Evolutionary conservation across 768 basidiomycete genomes (phyloP), one percentile per base, ranked within the genome.

Genomic region (Terana coerulea): DNA sequence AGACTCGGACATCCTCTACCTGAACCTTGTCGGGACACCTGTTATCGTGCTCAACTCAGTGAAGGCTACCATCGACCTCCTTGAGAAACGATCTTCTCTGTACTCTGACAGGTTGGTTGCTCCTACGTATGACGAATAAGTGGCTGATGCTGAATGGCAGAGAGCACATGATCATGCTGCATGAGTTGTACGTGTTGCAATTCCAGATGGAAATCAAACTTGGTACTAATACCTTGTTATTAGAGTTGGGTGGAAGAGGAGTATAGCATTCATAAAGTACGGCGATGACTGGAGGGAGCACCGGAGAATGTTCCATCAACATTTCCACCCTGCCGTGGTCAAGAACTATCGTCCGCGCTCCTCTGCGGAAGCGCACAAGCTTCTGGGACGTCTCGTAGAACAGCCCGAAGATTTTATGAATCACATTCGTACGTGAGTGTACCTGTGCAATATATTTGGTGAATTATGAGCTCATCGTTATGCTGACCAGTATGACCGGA

Each of bases 11-110:
- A 49, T 49, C 26, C 25, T 49, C 19, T 21, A 29, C 24, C 34
- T 49, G 35, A 25, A 30, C n/a, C 10, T 49, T 24, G 9, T 49
- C 2, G 33, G 35, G 17, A 59, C 61, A 14, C 53, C 66, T 5
- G 53, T 69, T 44, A 31, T 72, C 14, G 54, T 72, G 5, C 45
- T 72, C 21, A 70, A 67, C 55, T 66, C 71, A 3, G 37, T 58
- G 17, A 46, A 57, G 34, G 66, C 63, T n/a, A 68, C 67, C 22
- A 55, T 52, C 11, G 70, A 72, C 25, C 62, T 72, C n/a, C 55
- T 72, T 40, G 68, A 71, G 47, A 66, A 66, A 47, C 62, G 64
- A 10, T 61, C 65, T 44, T 35, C 49, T 14, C 67, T 63, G 33
- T 72, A 68, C 52, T 69, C 71, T 9, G 67, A 63, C 54, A 60